Evolutionary conservation across 345 rosid species (phyloP).

Genomic region (Schrenkiella parvula): DNA sequence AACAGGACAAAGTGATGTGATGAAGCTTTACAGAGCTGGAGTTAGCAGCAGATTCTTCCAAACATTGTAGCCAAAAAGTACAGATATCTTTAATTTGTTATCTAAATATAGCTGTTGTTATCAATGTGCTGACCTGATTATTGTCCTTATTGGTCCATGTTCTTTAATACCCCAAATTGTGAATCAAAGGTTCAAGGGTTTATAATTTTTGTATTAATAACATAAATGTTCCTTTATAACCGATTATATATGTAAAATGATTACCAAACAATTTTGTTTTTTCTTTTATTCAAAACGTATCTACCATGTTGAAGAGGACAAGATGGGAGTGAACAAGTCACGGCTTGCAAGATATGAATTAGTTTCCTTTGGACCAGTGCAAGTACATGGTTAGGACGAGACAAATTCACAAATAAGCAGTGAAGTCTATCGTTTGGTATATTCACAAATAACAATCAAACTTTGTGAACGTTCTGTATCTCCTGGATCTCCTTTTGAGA

Average conservation of each 20-base stretch:
- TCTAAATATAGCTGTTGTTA: background rate
- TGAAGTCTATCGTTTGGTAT: too few species aligned
- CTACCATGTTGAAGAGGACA: too few species aligned
- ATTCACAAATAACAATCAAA: too few species aligned
- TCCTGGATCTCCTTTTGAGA: too few species aligned
- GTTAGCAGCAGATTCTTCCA: slow-evolving; percentile 68
- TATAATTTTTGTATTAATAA: background rate
- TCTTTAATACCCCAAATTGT: background rate
- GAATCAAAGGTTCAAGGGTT: background rate
- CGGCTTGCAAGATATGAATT: too few species aligned
- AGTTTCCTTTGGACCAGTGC: too few species aligned
- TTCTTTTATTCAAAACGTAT: too few species aligned
- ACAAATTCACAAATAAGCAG: too few species aligned
- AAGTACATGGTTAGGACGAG: too few species aligned
- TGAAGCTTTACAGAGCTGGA: slow-evolving; percentile 83
- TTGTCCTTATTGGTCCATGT: background rate
- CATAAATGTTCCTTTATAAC: background rate
- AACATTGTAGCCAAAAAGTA: slow-evolving; percentile 2
- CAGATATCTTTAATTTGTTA: background rate
- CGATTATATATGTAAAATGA: background rate
- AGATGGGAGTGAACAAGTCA: too few species aligned
- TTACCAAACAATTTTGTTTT: background rate
- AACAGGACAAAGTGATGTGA: slow-evolving; percentile 40
- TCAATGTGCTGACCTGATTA: background rate
- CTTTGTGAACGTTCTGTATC: too few species aligned